A percentile compares a stretch with the other conserved stretches of the same genome.
Evolutionary conservation across 1,284 basidiomycete species (phyloP).

Genomic region (Ceratobasidium sp.): DNA sequence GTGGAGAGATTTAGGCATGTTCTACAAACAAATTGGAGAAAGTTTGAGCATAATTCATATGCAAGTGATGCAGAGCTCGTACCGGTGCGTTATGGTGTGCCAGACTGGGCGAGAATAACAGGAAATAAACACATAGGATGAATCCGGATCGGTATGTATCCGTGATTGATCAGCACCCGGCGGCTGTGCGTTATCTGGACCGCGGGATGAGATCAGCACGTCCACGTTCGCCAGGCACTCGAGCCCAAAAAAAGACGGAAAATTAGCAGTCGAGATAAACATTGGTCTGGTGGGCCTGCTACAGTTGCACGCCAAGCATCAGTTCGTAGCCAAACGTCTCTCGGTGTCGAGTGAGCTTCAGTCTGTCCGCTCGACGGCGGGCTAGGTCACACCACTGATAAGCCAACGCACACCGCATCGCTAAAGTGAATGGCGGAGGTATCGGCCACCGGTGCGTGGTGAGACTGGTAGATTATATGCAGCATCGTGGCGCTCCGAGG

Average conservation of each 20-base stretch:
- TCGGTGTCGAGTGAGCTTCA: neutral
- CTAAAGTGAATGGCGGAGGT: neutral
- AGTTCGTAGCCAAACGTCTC: neutral
- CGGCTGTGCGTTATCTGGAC: neutral
- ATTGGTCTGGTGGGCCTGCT: neutral
- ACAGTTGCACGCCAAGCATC: neutral
- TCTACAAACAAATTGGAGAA: neutral
- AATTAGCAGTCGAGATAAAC: neutral
- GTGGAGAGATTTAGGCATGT: neutral
- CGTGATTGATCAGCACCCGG: neutral
- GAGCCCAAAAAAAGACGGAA: neutral
- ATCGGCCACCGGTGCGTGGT: neutral
- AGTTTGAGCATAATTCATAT: constrained; percentile 41
- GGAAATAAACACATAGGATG: too few species aligned
- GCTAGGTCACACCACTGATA: neutral
- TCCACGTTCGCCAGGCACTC: neutral
- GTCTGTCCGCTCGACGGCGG: neutral
- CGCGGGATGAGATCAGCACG: neutral
- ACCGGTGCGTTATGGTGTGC: too few species aligned
- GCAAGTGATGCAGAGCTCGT: too few species aligned
- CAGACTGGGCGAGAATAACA: too few species aligned
- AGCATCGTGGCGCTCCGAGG: neutral
- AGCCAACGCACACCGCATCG: neutral
- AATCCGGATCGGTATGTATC: neutral
- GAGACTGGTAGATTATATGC: neutral